Evolutionary conservation across 2,329 filamentous ascomycete genomes (phyloP), one percentile per base, ranked within the genome.

Genomic region (Tolypocladium nubicola): DNA sequence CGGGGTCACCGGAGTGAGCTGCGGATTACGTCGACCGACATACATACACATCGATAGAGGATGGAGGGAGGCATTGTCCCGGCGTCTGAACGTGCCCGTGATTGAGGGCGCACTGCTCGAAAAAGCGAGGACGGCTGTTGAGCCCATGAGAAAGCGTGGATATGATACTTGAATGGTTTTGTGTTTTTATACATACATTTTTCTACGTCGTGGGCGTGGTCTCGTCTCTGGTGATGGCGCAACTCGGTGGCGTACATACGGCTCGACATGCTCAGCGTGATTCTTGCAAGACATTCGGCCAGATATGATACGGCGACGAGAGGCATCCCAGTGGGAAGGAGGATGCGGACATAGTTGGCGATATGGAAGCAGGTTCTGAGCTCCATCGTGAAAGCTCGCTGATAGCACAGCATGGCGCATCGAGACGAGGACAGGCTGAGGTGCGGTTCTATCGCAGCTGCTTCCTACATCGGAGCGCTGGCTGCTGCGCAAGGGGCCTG

Each of bases 111-210:
- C 30, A 21, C 19, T n/a, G 30, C 30, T 35, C 30, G 30, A 26
- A 54, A 41, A 54, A 54, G 52, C 52, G 52, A 43, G 43, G 52
- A 26, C 39, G 39, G 39, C 30, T 54, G 52, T 43, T 54, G 52
- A 40, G 23, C 52, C 23, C 39, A 41, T 33, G 21, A 23, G 23
- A 41, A 30, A 54, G 52, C 52, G 52, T 33, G 23, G 38, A 40
- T 33, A 41, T 13, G n/a, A 41, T 43, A 30, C 39, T 43, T 54
- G 13, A 54, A 16, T 41, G 19, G 19, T 16, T 41, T 33, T 19
- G n/a, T n/a, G 26, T n/a, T 26, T 43, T 41, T n/a, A 54, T 33
- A 43, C 11, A 41, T 1, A 19, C 30, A 14, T 21, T 35, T 16
- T 21, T 8, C 47, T 8, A 52, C 19, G 5, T 37, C 4, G 9